Conservation (phyloP, 2,329 filamentous ascomycete genomes). For the Coniochaeta pulveracea region DNA sequence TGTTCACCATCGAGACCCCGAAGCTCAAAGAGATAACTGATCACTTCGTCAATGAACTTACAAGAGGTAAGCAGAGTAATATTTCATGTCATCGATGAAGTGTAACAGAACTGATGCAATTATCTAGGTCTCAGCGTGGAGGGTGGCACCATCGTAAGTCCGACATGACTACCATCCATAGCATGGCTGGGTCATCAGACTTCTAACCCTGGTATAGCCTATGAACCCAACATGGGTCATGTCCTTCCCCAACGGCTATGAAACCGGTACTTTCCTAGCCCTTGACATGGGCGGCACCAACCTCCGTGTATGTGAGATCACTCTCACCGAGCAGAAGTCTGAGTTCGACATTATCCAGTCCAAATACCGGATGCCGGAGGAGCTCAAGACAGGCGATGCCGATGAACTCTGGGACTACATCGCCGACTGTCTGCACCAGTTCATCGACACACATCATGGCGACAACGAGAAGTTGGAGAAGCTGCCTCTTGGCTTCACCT, state of each 20-base stretch:
- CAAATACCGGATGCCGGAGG: constrained; percentile 90
- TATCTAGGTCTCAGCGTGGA: constrained; percentile 66
- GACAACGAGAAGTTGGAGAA: constrained; percentile 48
- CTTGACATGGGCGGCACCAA: constrained; percentile 97
- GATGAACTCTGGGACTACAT: constrained; percentile 94
- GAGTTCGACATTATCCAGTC: constrained; percentile 93
- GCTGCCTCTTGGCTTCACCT: constrained; percentile 84
- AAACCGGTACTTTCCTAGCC: constrained; percentile 79
- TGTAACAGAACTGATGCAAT: neutral
- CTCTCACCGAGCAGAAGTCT: constrained; percentile 73
- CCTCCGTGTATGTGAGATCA: constrained; percentile 87
- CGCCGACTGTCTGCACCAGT: constrained; percentile 83
- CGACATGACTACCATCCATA: neutral
- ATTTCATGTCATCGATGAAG: constrained; percentile 1
- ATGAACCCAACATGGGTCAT: constrained; percentile 99
- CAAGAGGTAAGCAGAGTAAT: constrained; percentile 62
- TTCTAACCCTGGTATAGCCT: constrained; percentile 42
- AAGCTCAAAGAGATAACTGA: constrained; percentile 86
- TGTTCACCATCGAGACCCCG: constrained; percentile 65
- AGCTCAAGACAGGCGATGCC: constrained; percentile 73
- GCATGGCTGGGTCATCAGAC: constrained; percentile 6
- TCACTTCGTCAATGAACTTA: constrained; percentile 81
- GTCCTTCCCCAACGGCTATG: constrained; percentile 74
- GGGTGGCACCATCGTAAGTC: constrained; percentile 81
- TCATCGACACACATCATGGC: constrained; percentile 76